Conservation (phyloP, 176 grass and related monocot species). For the Triticum timopheevii region DNA sequence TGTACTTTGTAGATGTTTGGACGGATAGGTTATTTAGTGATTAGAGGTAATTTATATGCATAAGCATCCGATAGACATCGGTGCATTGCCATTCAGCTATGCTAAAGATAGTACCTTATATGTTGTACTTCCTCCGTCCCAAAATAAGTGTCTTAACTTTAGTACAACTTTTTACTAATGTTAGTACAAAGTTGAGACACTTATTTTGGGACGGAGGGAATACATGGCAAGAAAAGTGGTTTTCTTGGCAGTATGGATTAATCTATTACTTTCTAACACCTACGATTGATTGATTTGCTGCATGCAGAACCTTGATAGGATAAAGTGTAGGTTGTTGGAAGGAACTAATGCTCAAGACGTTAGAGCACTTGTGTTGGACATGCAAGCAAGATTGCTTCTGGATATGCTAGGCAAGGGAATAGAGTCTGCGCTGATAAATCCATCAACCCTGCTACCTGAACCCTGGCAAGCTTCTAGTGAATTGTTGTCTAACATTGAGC, state of each 20-base stretch:
- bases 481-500: constrained; percentile 76
- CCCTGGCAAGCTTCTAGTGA: constrained; percentile 93
- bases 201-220: no score
- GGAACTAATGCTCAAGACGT: constrained; percentile 99
- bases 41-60: not conserved
- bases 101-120: constrained; percentile 2
- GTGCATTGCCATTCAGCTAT: not conserved
- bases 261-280: constrained; percentile 19
- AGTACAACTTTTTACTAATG: no score
- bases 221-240: constrained; percentile 3
- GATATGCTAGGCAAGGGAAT: constrained; percentile 99
- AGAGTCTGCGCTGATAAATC: constrained; percentile 89
- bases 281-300: constrained; percentile 10
- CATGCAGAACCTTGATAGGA: constrained; percentile 94
- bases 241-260: constrained; percentile 13
- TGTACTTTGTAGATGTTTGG: not conserved
- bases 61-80: not conserved
- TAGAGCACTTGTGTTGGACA: constrained; percentile 96
- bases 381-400: constrained; percentile 98
- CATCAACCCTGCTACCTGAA: constrained; percentile 86
- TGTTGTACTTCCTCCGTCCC: not conserved
- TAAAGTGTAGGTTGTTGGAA: constrained; percentile 97
- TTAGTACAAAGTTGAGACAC: no score
- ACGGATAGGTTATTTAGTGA: not conserved
- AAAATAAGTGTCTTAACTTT: no score